Base-by-base conservation (phyloP, 495 filamentous ascomycete genomes). In the Zalerion maritima region DNA sequence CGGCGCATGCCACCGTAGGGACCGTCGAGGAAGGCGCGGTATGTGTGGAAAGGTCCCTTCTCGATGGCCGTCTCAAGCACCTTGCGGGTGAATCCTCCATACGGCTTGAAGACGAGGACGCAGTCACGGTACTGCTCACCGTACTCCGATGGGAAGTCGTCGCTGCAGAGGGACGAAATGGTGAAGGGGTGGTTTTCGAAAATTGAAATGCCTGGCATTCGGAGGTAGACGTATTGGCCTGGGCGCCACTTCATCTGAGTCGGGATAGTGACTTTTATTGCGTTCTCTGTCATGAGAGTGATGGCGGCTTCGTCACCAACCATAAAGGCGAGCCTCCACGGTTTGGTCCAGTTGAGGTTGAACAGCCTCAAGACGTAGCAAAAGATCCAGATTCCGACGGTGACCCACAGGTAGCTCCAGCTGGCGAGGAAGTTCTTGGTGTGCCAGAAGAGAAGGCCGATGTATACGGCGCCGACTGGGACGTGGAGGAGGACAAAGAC, bases 101-200 rank as follows among this genome's bases (percentile, higher is more conserved):
- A 92, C 3, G 87, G 89, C 26, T 83, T 73, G 52, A 96, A 94
- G 3, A 96, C 83, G 13, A 96, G 60, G 10, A 75, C 75, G 51
- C 91, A 75, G 49, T 96, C 89, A 33, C 85, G 64, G 41, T 82
- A 92, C 18, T 83, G 62, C 32, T 84, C 77, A 23, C 81, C 81
- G 45, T 87, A 92, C 26, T 76, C 74, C 8, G 84, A 92, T 6
- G 82, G 83, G 34, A 91, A 89, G 44, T 94, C 84, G 24, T 66
- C 64, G 24, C 54, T 81, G 71, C 65, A 91, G 11, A 93, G 69
- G 0, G 85, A 93, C 5, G 89, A 77, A 29, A 96, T 85, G 3
- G 87, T 96, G 51, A 96, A 96, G 3, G 87, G 87, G 36, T 96
- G 87, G 41, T 87, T 94, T 42, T 94, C 79, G 40, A 93, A 71